Conservation (phyloP, 805 yeast species). For the Candida alai region DNA sequence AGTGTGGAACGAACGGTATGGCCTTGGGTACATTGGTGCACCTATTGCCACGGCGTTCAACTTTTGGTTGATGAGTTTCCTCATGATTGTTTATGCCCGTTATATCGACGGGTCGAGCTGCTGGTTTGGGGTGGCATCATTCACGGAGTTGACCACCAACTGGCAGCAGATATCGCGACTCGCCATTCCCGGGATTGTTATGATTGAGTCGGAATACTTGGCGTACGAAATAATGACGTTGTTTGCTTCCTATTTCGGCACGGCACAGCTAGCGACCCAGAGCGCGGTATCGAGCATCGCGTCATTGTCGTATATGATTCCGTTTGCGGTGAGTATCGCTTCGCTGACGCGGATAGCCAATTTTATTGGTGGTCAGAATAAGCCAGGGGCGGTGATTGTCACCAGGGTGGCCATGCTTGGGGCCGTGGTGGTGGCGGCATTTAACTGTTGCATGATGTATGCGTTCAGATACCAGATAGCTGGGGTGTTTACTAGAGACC, state of each 20-base stretch:
- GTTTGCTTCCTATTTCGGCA: slow-evolving; percentile 46
- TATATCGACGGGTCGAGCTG: slow-evolving; percentile 63
- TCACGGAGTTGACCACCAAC: slow-evolving; percentile 28
- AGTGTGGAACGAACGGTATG: slow-evolving; percentile 39
- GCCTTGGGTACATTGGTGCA: slow-evolving; percentile 42
- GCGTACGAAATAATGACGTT: slow-evolving; percentile 46
- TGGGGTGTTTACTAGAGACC: slow-evolving; percentile 57
- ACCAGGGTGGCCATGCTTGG: slow-evolving; percentile 28
- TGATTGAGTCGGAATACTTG: slow-evolving; percentile 43
- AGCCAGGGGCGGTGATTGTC: slow-evolving; percentile 33
- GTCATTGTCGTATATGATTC: slow-evolving; percentile 41
- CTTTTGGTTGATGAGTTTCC: slow-evolving; percentile 38
- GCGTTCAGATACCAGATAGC: slow-evolving; percentile 50
- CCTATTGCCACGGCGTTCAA: slow-evolving; percentile 41
- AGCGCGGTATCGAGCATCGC: slow-evolving; percentile 48
- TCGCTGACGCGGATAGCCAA: slow-evolving; percentile 43
- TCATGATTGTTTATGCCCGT: slow-evolving; percentile 34
- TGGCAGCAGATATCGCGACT: slow-evolving; percentile 35
- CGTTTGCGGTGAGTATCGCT: slow-evolving; percentile 44
- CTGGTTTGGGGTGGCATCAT: slow-evolving; percentile 58
- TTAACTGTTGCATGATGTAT: slow-evolving; percentile 45
- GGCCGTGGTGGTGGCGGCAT: slow-evolving; percentile 25
- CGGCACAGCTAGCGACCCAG: slow-evolving; percentile 49
- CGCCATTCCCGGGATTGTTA: slow-evolving; percentile 44
- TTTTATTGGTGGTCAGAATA: slow-evolving; percentile 41